Percentiles rank a stretch among this genome's conserved stretches.
Conservation (phyloP, 495 filamentous ascomycete genomes). For the Staphylotrichum longicolle region DNA sequence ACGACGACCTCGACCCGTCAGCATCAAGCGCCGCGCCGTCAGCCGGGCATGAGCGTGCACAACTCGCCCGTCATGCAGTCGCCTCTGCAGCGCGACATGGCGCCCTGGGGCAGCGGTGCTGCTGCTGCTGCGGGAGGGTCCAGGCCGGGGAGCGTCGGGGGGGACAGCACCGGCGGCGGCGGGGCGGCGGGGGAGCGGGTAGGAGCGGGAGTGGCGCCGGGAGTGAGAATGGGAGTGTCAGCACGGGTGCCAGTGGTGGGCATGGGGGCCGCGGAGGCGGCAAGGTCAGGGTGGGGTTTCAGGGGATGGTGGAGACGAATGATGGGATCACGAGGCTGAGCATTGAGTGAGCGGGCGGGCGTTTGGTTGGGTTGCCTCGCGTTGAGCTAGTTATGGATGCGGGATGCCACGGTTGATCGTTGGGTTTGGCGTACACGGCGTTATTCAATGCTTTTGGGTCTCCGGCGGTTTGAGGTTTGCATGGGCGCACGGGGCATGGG, state of each 20-base stretch:
- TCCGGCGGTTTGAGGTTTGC: too few relatives aligned
- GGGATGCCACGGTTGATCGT: background rate
- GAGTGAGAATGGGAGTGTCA: conserved; percentile 14
- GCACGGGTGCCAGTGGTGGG: background rate
- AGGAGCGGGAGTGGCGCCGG: conserved; percentile 19
- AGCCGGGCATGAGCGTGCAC: conserved; percentile 85
- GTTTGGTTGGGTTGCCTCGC: too few relatives aligned
- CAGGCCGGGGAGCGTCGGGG: conserved; percentile 58
- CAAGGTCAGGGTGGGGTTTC: conserved; percentile 67
- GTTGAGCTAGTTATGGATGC: too few relatives aligned
- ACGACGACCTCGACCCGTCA: conserved; percentile 86
- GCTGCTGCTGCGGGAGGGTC: conserved; percentile 25
- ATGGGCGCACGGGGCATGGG: too few relatives aligned
- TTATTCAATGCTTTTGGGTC: too few relatives aligned
- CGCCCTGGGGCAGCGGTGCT: conserved; percentile 60
- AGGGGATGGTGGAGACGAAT: conserved; percentile 94
- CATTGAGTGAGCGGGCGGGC: conserved; percentile 29
- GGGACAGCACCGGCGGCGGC: conserved; percentile 37
- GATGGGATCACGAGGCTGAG: conserved; percentile 98
- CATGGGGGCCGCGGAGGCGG: background rate
- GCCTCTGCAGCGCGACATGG: conserved; percentile 65
- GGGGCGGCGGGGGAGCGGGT: conserved; percentile 33
- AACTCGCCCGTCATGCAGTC: conserved; percentile 87
- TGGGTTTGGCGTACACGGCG: background rate
- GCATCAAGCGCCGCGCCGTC: conserved; percentile 91